Evolutionary conservation across 2,329 filamentous ascomycete species (phyloP), one percentile per base, ranked within the genome.

Genomic region (Trichoderma hamatum): DNA sequence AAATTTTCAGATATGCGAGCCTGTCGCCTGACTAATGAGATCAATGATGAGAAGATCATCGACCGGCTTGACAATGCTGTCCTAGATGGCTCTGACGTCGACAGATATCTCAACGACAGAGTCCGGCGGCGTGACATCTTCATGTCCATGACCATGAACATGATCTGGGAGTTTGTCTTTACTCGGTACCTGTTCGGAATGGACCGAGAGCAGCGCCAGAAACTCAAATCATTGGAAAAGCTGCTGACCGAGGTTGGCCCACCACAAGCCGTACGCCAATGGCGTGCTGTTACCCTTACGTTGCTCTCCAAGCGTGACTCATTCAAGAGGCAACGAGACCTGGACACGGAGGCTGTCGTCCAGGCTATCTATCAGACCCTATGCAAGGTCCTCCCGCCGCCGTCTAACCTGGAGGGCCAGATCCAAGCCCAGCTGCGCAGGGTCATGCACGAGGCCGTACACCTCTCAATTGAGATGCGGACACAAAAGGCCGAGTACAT

Each of bases 81-180:
- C 66, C 86, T 99, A 30, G 96, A 99, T 80, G 96, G 95, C 71
- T 93, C 93, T 56, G 94, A 98, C 77, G 94, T 97, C 72, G 94
- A 98, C 80, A 84, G 85, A 69, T 96, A 97, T 76, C 89, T 99
- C 60, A 87, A 88, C 73, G 95, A 99, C 78, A 92, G 96, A 49
- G 91, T 97, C 67, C 90, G 88, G 76, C 90, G 96, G 71, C 90
- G 95, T 70, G 95, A 98, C 78, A 90, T 98, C 69, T 97, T 99
- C 85, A 97, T 98, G 93, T 96, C 94, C 46, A 94, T 99, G 80
- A 93, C 95, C 68, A 98, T 98, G 94, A 96, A 92, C 71, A 97
- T 99, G 94, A 90, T 99, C 63, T 99, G 94, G 94, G 96, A 99
- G 80, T 97, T 96, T 77, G 90, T 99, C 78, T 99, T 99, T 78